Evolutionary conservation across 1,139 yeast species (phyloP), one percentile per base, ranked within the genome.

Genomic region (Saccharomycopsis crataegensis): DNA sequence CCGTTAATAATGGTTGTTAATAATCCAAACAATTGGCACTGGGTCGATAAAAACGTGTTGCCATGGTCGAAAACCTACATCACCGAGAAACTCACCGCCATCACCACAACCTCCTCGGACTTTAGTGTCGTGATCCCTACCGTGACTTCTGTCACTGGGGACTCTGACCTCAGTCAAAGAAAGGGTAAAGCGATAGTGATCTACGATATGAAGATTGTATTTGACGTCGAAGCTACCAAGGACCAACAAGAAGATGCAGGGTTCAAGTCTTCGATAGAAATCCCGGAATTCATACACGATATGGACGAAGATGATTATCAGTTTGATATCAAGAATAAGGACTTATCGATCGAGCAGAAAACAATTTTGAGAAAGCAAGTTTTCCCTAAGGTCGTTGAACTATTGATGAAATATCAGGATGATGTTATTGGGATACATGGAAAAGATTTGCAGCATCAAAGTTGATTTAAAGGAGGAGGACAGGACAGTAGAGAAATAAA

Each of bases 21-120:
- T 66, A 86, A 86, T 72, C 94, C 94, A 48, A 85, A 86, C 69
- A 86, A 86, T 78, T 86, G 58, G 57, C 93, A 86, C 72, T 86
- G 94, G 93, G 83, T 86, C 45, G 89, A 85, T 64, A 84, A 80
- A 65, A 84, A 85, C 71, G 84, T 91, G 62, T 74, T 85, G 53
- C 83, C 87, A 54, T 86, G 93, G 93, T 77, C 88, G 22, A 79
- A 79, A 63, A 70, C 70, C 11, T 85, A 84, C 64, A 73, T 86
- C 58, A 68, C 74, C 43, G 67, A 70, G 38, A 70, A 75, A 34
- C 68, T 84, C 44, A 61, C 70, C 9, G 64, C 71, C 53, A 67
- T 78, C 40, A 36, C 40, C 40, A 11, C 12, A 2, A n/a, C 43
- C 8, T 2, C n/a, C 9, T 22, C 14, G 8, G 12, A 40, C 32